These are phyloP conservation scores for Aspergillus fructus DNA, from an alignment of 2,329 filamentous ascomycete genomes.

Conservation along the genomic window DNA sequence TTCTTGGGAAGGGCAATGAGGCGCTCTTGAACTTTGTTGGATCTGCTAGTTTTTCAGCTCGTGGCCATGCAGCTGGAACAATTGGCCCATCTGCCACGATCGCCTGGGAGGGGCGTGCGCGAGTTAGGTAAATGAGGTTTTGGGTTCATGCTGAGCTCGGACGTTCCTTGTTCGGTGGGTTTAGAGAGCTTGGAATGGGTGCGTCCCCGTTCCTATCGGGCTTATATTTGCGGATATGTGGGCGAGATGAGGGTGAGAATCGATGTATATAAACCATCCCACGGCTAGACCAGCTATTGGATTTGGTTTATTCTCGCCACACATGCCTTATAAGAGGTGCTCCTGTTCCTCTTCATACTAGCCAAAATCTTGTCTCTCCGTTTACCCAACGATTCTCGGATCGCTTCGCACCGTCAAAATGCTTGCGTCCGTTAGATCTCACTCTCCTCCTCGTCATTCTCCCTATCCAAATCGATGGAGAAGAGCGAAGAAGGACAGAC, in stretches of 20 bases:
- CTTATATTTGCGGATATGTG: neutral
- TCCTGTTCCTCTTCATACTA: neutral
- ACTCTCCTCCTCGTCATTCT: neutral
- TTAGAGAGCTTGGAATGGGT: neutral
- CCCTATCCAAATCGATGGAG: constrained; percentile 2
- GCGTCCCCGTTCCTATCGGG: neutral
- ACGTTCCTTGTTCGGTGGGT: neutral
- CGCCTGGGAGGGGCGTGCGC: neutral
- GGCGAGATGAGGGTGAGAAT: neutral
- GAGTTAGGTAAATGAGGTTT: neutral
- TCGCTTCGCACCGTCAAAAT: neutral
- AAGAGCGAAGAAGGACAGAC: constrained; percentile 1
- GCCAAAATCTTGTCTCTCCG: neutral
- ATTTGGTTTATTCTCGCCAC: neutral
- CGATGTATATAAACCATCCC: constrained; percentile 2
- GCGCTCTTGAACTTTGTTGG: neutral
- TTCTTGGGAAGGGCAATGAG: neutral
- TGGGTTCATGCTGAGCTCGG: neutral
- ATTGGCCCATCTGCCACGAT: neutral
- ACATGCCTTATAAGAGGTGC: neutral
- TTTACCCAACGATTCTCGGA: neutral
- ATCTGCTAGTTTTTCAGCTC: neutral
- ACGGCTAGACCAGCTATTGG: neutral
- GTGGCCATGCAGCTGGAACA: neutral
- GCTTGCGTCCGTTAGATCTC: neutral